Evolutionary conservation across 352 stramenopile species (phyloP), one percentile per base, ranked within the genome.

Genomic region (Phytophthora megakarya): DNA sequence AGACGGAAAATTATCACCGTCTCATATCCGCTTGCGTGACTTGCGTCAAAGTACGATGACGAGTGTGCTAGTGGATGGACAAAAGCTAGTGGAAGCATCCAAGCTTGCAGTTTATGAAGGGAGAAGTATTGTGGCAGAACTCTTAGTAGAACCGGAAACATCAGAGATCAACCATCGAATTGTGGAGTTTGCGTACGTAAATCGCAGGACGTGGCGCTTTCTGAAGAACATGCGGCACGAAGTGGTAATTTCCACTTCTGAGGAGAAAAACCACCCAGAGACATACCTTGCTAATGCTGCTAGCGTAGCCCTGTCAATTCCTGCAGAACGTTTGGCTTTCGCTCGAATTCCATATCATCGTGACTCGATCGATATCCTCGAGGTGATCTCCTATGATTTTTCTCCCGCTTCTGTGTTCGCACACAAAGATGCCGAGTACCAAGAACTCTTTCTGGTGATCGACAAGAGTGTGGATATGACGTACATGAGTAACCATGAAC

Each of bases 21-120:
- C 70, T 12, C 70, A 84, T 18, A 65, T 95, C 23, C 84, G 86
- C 11, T 61, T 95, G 8, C 86, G 86, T 5, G 82, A 93, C 59
- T 52, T 89, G 23, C 74, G 81, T 15, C 78, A 88, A 58, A 90
- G 73, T 40, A 88, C 76, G 3, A 78, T 93, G 64, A 90, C 70
- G 13, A 80, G 67, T 11, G 77, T 95, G 15, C 61, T 95, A 9
- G 68, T 86, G 0, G 72, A 95, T 59, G 82, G 80, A 0, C 64
- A 80, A 39, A 81, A 75, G 44, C 67, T 95, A 1, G 69, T 81
- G 7, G 73, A 95, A 32, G 82, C 83, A 26, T 93, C 84, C 2
- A 69, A 75, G 22, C 72, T 88, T n/a, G 79, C 86, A 13, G 75
- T 90, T 12, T 95, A 95, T 51, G 86, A 95, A 80, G 80, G 81